Conservation (phyloP, 371 early-diverging fungal species). For the Actinomortierella ambigua region DNA sequence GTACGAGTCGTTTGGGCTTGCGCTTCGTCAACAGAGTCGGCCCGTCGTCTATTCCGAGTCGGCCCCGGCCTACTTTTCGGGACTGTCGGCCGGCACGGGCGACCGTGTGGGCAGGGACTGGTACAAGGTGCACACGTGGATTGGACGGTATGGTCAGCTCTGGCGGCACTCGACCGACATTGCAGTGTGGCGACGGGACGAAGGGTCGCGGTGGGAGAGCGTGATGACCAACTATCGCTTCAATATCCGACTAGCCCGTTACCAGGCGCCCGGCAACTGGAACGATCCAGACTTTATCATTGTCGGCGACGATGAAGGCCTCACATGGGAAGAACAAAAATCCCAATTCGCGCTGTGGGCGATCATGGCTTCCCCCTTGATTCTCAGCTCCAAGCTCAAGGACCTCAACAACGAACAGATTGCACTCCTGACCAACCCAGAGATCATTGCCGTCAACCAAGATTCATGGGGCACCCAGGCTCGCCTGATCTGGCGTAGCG, state of each 20-base stretch:
- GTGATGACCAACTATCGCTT: conserved; percentile 46
- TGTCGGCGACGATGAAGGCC: conserved; percentile 37
- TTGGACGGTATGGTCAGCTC: conserved; percentile 44
- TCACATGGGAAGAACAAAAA: conserved; percentile 41
- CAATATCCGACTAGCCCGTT: conserved; percentile 43
- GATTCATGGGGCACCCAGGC: conserved; percentile 41
- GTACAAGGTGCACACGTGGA: conserved; percentile 47
- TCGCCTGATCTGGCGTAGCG: conserved; percentile 22
- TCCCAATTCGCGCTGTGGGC: conserved; percentile 48
- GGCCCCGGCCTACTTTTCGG: conserved; percentile 46
- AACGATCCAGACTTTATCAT: conserved; percentile 50
- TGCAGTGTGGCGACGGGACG: conserved; percentile 29
- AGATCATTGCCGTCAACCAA: conserved; percentile 46
- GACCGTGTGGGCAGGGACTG: conserved; percentile 37
- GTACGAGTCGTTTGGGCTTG: conserved; percentile 20
- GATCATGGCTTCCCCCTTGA: conserved; percentile 46
- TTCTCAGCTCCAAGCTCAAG: conserved; percentile 41
- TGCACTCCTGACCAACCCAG: conserved; percentile 34
- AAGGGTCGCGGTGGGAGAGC: conserved; percentile 32
- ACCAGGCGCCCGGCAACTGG: conserved; percentile 45
- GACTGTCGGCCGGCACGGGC: conserved; percentile 32
- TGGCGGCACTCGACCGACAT: conserved; percentile 47
- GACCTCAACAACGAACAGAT: conserved; percentile 23
- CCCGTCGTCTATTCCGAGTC: conserved; percentile 46
- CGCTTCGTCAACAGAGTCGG: conserved; percentile 20